Percentiles rank a stretch among this genome's conserved stretches.
phyloP scores from a whole-genome alignment of 1,284 basidiomycete species.

The Ceratobasidium sp. region DNA sequence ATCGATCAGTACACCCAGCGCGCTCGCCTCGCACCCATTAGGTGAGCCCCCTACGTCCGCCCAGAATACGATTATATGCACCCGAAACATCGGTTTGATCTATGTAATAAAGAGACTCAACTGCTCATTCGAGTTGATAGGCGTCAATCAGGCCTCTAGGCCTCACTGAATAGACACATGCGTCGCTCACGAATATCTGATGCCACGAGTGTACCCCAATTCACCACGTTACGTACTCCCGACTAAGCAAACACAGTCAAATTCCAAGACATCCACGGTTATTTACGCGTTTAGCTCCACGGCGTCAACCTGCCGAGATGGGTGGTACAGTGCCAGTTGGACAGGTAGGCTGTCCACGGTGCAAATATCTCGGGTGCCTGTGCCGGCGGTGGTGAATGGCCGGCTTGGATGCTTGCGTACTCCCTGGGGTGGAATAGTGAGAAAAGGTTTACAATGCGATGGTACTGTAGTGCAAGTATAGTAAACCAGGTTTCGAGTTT shows the following conservation, averaged over 20 bases:
- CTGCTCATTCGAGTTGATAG: not conserved
- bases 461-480: too few relatives aligned
- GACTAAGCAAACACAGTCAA: not conserved
- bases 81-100: not conserved
- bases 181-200: not conserved
- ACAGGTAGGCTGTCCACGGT: too few relatives aligned
- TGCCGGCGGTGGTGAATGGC: not conserved
- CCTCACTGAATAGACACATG: not conserved
- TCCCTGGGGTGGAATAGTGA: too few relatives aligned
- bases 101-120: not conserved
- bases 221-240: not conserved
- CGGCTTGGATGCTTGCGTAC: too few relatives aligned
- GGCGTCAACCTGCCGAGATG: not conserved
- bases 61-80: not conserved
- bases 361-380: not conserved
- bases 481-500: too few relatives aligned
- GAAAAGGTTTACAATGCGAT: too few relatives aligned
- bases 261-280: not conserved
- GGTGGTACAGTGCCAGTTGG: not conserved
- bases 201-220: not conserved
- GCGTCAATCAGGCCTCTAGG: not conserved
- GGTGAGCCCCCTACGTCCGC: not conserved
- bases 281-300: not conserved
- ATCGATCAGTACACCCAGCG: not conserved
- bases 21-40: not conserved